Percentiles rank a stretch among this genome's conserved stretches.
Conservation (phyloP, 2,329 filamentous ascomycete species). For the Lecanoromycetidae sp. region DNA sequence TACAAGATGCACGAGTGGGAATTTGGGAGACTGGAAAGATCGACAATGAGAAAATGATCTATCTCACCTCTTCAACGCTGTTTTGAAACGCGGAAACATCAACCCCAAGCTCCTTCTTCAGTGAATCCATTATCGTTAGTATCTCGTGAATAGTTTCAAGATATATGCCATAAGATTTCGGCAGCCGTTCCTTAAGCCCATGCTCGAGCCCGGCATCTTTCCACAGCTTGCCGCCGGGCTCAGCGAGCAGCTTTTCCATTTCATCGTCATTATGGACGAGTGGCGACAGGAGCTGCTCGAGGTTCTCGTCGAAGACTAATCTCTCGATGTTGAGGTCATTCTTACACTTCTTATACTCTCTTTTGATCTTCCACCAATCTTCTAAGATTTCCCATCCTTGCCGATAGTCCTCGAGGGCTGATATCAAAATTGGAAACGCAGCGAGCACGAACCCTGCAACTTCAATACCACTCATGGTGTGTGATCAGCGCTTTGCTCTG, state of each 20-base stretch:
- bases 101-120: neutral
- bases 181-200: slow-evolving; percentile 19
- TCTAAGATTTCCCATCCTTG: slow-evolving; percentile 18
- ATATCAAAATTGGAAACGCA: slow-evolving; percentile 23
- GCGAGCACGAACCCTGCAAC: slow-evolving; percentile 24
- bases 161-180: slow-evolving; percentile 21
- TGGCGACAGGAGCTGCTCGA: slow-evolving; percentile 23
- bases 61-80: neutral
- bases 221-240: neutral
- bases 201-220: slow-evolving; percentile 11
- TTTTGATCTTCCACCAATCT: slow-evolving; percentile 22
- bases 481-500: neutral
- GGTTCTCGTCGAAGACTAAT: slow-evolving; percentile 19
- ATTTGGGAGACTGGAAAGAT: no score
- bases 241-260: no score
- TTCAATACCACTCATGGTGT: slow-evolving; percentile 24
- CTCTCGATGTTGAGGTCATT: slow-evolving; percentile 21
- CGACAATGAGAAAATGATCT: no score
- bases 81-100: neutral
- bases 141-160: slow-evolving; percentile 21
- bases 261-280: slow-evolving; percentile 21
- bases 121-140: slow-evolving; percentile 17
- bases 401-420: slow-evolving; percentile 22
- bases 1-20: no score
- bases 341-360: slow-evolving; percentile 21